A percentile compares a stretch with the other conserved stretches of the same genome.
Conservation (phyloP, 805 yeast species). For the Brettanomyces bruxellensis region DNA sequence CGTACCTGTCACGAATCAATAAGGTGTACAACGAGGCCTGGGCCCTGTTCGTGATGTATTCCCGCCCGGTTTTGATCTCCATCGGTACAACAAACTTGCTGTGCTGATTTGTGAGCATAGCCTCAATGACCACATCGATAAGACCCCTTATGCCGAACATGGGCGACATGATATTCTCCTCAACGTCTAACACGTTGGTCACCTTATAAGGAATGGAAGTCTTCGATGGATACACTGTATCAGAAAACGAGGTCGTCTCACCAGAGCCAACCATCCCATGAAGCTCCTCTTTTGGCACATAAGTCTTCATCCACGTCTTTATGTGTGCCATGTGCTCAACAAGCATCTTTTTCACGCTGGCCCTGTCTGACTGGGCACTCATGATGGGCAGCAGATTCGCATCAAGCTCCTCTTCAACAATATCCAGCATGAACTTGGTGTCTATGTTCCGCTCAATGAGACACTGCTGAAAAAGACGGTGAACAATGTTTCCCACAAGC, state of each 20-base stretch:
- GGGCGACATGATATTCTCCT: constrained; percentile 90
- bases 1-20: constrained; percentile 72
- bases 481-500: constrained; percentile 77
- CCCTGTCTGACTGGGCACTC: constrained; percentile 42
- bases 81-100: constrained; percentile 61
- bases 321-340: constrained; percentile 42
- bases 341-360: constrained; percentile 34
- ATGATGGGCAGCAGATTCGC: constrained; percentile 31
- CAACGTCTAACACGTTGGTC: constrained; percentile 66
- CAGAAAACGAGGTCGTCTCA: neutral
- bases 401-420: constrained; percentile 24
- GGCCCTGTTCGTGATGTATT: constrained; percentile 64
- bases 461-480: constrained; percentile 61
- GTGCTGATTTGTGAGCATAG: constrained; percentile 29
- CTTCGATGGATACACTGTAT: neutral
- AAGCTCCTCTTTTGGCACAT: constrained; percentile 15
- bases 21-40: constrained; percentile 80
- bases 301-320: constrained; percentile 42
- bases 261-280: neutral
- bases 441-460: constrained; percentile 30
- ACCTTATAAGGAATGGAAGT: constrained; percentile 32
- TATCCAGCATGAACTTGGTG: constrained; percentile 27
- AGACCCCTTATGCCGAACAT: constrained; percentile 82
- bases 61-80: constrained; percentile 83
- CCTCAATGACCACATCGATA: constrained; percentile 79